Evolutionary conservation across 1,139 yeast species (phyloP).

Genomic region (Yamadazyma trypodendri): DNA sequence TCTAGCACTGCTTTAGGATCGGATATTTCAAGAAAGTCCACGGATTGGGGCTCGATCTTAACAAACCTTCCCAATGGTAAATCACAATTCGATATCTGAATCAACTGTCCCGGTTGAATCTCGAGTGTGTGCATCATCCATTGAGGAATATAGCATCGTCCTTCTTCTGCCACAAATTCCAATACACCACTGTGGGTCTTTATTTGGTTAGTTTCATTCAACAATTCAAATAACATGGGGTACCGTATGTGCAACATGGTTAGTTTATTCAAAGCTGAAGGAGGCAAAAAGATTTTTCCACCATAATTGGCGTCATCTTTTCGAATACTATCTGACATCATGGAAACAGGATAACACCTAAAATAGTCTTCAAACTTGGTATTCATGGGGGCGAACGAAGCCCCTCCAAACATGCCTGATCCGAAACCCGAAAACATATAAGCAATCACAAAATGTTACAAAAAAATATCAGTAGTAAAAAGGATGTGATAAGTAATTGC

Average conservation of each 20-base stretch:
- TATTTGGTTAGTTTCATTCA: slow-evolving; percentile 58
- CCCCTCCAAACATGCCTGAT: slow-evolving; percentile 36
- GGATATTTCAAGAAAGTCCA: slow-evolving; percentile 85
- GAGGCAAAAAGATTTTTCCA: slow-evolving; percentile 95
- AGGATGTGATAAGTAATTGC: too few relatives aligned
- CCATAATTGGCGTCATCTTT: slow-evolving; percentile 87
- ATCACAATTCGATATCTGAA: slow-evolving; percentile 74
- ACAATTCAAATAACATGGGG: slow-evolving; percentile 89
- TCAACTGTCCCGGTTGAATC: slow-evolving; percentile 73
- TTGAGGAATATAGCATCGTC: slow-evolving; percentile 88
- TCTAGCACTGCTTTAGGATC: slow-evolving; percentile 98
- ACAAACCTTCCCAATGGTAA: slow-evolving; percentile 86
- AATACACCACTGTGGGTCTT: slow-evolving; percentile 90
- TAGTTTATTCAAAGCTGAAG: slow-evolving; percentile 84
- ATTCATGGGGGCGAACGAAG: slow-evolving; percentile 30
- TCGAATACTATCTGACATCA: slow-evolving; percentile 82
- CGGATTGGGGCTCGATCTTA: slow-evolving; percentile 92
- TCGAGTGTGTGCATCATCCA: slow-evolving; percentile 91
- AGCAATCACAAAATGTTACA: not conserved
- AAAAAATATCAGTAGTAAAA: too few relatives aligned
- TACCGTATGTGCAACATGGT: slow-evolving; percentile 86
- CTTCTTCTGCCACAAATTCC: slow-evolving; percentile 97
- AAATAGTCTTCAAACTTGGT: slow-evolving; percentile 71
- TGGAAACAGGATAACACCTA: slow-evolving; percentile 86
- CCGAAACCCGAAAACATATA: slow-evolving; percentile 49